A percentile compares a stretch with the other conserved stretches of the same genome.
Evolutionary conservation across 2,329 filamentous ascomycete species (phyloP).

Genomic region (Pseudogymnoascus sp.): DNA sequence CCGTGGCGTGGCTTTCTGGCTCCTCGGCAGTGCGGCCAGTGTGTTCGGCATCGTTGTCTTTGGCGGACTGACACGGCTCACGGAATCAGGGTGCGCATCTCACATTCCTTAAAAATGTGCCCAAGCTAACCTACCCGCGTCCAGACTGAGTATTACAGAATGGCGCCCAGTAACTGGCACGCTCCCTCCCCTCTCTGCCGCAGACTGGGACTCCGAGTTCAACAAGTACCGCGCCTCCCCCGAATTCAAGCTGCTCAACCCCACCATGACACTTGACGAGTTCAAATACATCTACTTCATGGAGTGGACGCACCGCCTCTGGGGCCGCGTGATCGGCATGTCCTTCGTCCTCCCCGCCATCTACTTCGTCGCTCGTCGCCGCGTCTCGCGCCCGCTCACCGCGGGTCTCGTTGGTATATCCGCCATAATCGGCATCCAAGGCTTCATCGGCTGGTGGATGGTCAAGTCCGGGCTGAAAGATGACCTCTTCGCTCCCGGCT

Average conservation of each 20-base stretch:
- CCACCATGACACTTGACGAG: slow-evolving; percentile 82
- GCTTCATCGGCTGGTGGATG: slow-evolving; percentile 99
- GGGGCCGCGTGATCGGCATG: slow-evolving; percentile 85
- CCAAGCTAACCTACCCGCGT: slow-evolving; percentile 10
- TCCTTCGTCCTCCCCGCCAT: slow-evolving; percentile 80
- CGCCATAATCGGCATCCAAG: slow-evolving; percentile 85
- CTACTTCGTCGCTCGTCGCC: slow-evolving; percentile 76
- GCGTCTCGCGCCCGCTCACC: slow-evolving; percentile 72
- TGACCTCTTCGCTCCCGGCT: slow-evolving; percentile 85
- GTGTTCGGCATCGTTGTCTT: slow-evolving; percentile 97
- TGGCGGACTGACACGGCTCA: slow-evolving; percentile 85
- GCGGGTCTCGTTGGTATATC: slow-evolving; percentile 73
- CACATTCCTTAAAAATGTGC: slow-evolving; percentile 13
- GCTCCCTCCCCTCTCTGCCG: slow-evolving; percentile 66
- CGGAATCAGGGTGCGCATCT: slow-evolving; percentile 74
- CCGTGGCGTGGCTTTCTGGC: slow-evolving; percentile 81
- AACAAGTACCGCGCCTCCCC: slow-evolving; percentile 85
- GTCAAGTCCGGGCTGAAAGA: slow-evolving; percentile 94
- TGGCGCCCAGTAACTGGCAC: slow-evolving; percentile 95
- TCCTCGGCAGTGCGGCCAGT: slow-evolving; percentile 80
- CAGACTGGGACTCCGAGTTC: slow-evolving; percentile 90
- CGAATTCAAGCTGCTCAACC: slow-evolving; percentile 87
- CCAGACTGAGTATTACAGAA: slow-evolving; percentile 92
- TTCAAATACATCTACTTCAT: slow-evolving; percentile 99
- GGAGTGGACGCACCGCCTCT: slow-evolving; percentile 95